Conservation (phyloP, 1,139 yeast species). For the Blastobotrys apis region DNA sequence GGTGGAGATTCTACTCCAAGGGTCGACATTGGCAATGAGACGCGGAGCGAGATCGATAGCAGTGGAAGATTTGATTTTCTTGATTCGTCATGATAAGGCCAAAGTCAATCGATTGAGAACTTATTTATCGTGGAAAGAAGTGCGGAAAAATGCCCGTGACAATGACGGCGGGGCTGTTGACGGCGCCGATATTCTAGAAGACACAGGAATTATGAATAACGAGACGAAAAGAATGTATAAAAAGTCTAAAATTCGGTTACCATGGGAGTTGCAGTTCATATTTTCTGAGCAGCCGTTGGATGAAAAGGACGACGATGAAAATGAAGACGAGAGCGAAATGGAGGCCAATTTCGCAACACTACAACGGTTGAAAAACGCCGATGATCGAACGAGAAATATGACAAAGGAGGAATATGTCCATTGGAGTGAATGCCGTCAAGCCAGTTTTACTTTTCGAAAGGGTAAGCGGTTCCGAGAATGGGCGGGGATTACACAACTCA, state of each 20-base stretch:
- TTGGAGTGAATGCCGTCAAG: slow-evolving; percentile 98
- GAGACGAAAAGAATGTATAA: slow-evolving; percentile 61
- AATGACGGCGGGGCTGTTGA: slow-evolving; percentile 84
- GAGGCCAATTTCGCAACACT: slow-evolving; percentile 88
- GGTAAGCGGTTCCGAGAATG: slow-evolving; percentile 91
- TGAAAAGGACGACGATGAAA: slow-evolving; percentile 62
- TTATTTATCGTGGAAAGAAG: slow-evolving; percentile 94
- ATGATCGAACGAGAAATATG: slow-evolving; percentile 89
- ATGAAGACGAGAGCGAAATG: slow-evolving; percentile 77
- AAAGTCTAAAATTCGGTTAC: slow-evolving; percentile 75
- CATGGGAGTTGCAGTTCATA: slow-evolving; percentile 96
- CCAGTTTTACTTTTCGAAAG: slow-evolving; percentile 91
- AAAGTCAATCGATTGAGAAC: slow-evolving; percentile 88
- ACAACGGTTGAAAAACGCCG: slow-evolving; percentile 86
- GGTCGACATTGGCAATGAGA: slow-evolving; percentile 69
- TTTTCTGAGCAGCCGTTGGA: slow-evolving; percentile 85
- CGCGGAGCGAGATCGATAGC: slow-evolving; percentile 84
- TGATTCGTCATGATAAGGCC: slow-evolving; percentile 90
- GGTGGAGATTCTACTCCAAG: slow-evolving; percentile 76
- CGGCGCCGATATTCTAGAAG: slow-evolving; percentile 51
- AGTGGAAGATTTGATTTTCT: slow-evolving; percentile 88
- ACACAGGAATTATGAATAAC: slow-evolving; percentile 36
- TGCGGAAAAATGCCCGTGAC: slow-evolving; percentile 93
- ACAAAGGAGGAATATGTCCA: slow-evolving; percentile 96
- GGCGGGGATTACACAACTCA: slow-evolving; percentile 82